These are phyloP conservation scores for Botryotinia globosa DNA, from an alignment of 2,329 filamentous ascomycete genomes.

Conservation along the genomic window DNA sequence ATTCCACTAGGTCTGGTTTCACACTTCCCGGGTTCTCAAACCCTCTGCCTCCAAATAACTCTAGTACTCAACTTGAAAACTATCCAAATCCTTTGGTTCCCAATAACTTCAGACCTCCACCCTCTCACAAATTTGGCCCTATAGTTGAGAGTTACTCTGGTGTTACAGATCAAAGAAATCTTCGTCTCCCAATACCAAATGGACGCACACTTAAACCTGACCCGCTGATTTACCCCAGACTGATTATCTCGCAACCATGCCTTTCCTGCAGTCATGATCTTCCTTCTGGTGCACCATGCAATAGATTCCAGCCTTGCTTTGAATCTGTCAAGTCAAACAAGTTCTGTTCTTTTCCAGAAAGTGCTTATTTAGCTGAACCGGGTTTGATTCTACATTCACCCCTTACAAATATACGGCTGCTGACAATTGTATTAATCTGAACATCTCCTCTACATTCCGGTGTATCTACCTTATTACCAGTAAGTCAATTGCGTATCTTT, in stretches of 20 bases:
- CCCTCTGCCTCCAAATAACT: not conserved
- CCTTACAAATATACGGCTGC: not conserved
- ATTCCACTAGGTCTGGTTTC: not conserved
- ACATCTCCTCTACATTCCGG: not conserved
- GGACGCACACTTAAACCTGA: not conserved
- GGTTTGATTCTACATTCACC: not conserved
- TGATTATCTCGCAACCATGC: not conserved
- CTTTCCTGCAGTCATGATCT: not conserved
- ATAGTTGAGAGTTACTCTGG: not conserved
- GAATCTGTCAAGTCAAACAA: not conserved
- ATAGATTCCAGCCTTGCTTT: not conserved
- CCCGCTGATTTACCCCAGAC: not conserved
- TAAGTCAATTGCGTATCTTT: not conserved
- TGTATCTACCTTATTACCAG: not conserved
- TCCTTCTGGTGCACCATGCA: not conserved
- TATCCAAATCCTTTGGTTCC: not conserved
- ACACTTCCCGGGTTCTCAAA: not conserved
- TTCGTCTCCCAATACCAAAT: not conserved
- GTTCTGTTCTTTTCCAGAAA: not conserved
- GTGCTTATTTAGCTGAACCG: not conserved
- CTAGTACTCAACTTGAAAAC: not conserved
- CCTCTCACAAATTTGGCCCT: not conserved
- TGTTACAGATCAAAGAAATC: not conserved
- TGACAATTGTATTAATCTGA: not conserved
- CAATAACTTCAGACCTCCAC: not conserved